These are phyloP conservation scores for Ceratobasidium sp. DNA, from an alignment of 1,284 basidiomycete genomes.

Conservation along the genomic window DNA sequence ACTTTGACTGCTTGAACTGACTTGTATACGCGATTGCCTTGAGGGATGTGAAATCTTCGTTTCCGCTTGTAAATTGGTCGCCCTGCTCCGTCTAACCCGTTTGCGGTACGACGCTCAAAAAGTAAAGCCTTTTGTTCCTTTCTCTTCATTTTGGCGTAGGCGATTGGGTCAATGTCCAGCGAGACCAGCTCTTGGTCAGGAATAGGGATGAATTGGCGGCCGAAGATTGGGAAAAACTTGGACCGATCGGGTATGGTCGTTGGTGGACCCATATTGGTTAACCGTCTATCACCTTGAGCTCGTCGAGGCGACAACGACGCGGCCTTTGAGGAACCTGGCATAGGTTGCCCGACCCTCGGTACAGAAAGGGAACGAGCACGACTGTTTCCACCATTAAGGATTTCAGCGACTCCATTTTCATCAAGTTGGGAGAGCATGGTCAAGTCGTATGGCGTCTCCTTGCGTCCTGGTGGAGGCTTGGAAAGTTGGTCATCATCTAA, in stretches of 20 bases:
- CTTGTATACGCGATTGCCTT: constrained; percentile 33
- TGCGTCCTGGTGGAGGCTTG: constrained; percentile 1
- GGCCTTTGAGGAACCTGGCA: constrained; percentile 10
- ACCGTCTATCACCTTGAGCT: neutral
- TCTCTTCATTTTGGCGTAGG: constrained; percentile 4
- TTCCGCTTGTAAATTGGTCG: constrained; percentile 34
- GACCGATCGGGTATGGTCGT: constrained; percentile 24
- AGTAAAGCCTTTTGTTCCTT: constrained; percentile 10
- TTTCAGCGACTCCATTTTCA: neutral
- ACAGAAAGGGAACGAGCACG: constrained; percentile 32
- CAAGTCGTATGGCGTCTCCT: constrained; percentile 21
- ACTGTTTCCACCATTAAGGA: neutral
- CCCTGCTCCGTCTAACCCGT: constrained; percentile 26
- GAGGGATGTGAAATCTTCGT: constrained; percentile 1
- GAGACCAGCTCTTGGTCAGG: constrained; percentile 25
- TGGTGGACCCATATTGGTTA: constrained; percentile 36
- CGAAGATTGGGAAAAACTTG: constrained; percentile 31
- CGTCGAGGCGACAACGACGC: constrained; percentile 22
- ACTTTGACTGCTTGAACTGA: constrained; percentile 52
- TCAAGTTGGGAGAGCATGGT: constrained; percentile 32
- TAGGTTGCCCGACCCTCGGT: neutral
- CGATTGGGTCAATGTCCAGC: constrained; percentile 45
- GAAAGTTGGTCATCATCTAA: neutral
- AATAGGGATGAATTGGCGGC: constrained; percentile 18
- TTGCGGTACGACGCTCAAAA: constrained; percentile 1